These are phyloP conservation scores for Trichopus zeylanicus DNA, from an alignment of 116 monocot genomes.

Conservation along the genomic window DNA sequence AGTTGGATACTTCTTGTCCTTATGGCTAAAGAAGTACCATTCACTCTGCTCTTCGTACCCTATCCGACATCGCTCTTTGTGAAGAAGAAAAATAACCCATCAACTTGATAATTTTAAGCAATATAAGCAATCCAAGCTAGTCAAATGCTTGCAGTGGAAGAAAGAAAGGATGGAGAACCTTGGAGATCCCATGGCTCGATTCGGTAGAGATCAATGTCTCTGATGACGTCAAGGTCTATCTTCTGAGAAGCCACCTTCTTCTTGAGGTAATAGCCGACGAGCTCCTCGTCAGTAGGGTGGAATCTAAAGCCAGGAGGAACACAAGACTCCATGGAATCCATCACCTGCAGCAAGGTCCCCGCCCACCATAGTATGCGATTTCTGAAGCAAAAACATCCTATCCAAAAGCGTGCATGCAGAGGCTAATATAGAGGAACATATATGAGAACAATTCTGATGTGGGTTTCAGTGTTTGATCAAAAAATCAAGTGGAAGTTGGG, in stretches of 20 bases:
- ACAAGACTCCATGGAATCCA: slow-evolving; percentile 22
- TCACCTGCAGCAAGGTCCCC: slow-evolving; percentile 11
- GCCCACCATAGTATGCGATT: neutral
- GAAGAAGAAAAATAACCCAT: no score
- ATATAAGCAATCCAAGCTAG: neutral
- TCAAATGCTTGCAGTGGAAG: neutral
- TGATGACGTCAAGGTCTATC: slow-evolving; percentile 30
- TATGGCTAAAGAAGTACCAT: slow-evolving; percentile 97
- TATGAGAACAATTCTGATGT: neutral
- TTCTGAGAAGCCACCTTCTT: slow-evolving; percentile 32
- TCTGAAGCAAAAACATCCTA: neutral
- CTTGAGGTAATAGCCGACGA: slow-evolving; percentile 32
- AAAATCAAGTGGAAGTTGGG: neutral
- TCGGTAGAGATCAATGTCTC: slow-evolving; percentile 27
- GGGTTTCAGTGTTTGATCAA: slow-evolving; percentile 3
- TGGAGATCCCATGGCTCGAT: slow-evolving; percentile 39
- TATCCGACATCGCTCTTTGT: slow-evolving; percentile 19
- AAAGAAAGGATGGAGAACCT: slow-evolving; percentile 6
- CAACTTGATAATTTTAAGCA: neutral
- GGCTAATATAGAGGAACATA: neutral
- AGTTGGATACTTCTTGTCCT: slow-evolving; percentile 80
- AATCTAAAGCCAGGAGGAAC: slow-evolving; percentile 39
- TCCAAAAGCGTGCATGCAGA: neutral
- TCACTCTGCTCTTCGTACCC: slow-evolving; percentile 74
- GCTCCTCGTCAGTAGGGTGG: slow-evolving; percentile 40